A percentile compares a stretch with the other conserved stretches of the same genome.
These are phyloP conservation scores for Sanghuangporus sanghuang DNA, from an alignment of 1,284 basidiomycete genomes.

Conservation along the genomic window DNA sequence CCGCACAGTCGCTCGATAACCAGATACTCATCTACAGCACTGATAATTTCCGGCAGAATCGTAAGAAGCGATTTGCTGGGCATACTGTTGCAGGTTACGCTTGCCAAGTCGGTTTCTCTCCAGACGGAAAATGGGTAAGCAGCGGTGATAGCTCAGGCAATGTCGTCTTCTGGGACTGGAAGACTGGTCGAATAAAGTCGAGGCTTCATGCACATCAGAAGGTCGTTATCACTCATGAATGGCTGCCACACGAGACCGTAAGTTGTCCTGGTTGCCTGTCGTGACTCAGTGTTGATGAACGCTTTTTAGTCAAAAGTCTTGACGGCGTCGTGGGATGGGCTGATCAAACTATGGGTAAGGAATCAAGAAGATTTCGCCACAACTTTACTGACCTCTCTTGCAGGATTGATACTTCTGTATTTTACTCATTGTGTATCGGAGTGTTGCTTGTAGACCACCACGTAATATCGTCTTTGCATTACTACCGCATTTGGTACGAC, in stretches of 20 bases:
- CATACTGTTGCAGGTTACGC: slow-evolving; percentile 97
- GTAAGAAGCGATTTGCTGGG: slow-evolving; percentile 96
- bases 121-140: slow-evolving; percentile 96
- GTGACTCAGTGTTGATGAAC: background rate
- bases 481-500: background rate
- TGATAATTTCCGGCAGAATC: slow-evolving; percentile 96
- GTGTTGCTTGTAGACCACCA: background rate
- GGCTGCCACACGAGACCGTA: slow-evolving; percentile 96
- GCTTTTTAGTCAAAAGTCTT: slow-evolving; percentile 80
- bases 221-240: slow-evolving; percentile 95
- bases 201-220: slow-evolving; percentile 86
- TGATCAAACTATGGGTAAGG: slow-evolving; percentile 90
- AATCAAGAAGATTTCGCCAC: background rate
- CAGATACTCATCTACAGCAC: slow-evolving; percentile 96
- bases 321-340: slow-evolving; percentile 95
- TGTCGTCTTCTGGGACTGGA: slow-evolving; percentile 99
- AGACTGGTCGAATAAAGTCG: slow-evolving; percentile 91
- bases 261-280: slow-evolving; percentile 32
- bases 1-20: slow-evolving; percentile 96
- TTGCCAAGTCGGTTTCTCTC: slow-evolving; percentile 94
- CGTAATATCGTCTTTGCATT: background rate
- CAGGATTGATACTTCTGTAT: background rate
- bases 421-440: background rate
- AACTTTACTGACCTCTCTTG: background rate
- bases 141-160: slow-evolving; percentile 95